Base-by-base conservation (phyloP, 495 filamentous ascomycete genomes). In the Talaromyces ruber region DNA sequence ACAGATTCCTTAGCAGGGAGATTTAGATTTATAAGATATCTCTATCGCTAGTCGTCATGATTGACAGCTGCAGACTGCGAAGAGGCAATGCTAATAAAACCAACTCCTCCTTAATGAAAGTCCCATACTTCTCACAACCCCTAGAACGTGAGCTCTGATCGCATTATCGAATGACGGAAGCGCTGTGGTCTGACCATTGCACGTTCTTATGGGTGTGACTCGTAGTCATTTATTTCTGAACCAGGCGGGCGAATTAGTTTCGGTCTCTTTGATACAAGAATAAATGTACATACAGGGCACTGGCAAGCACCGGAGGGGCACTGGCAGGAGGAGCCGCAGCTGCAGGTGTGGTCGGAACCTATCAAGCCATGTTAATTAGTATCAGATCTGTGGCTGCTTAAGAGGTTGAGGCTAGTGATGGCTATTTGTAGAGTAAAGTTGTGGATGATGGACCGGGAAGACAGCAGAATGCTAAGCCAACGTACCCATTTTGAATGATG, bases 331-430 rank as follows among this genome's bases (percentile, higher is more conserved):
- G 54, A 30, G 54, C 54, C 54, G 9, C 54, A 57, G 54, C 54
- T 57, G 54, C 54, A 57, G 29, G 54, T 57, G 28, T 57, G 54
- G 14, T 57, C 54, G 51, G 51, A 54, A 34, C 54, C 54, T 57
- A 34, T 30, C n/a, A 25, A 34, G 29, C 1, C 26, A 57, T 16
- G 21, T 57, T 25, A n/a, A 25, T 57, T 16, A 28, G 18, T 7
- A 18, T 47, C 43, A 47, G 43, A 21, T 18, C 2, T 4, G n/a
- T 47, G 43, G 43, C 18, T 18, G 43, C 43, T 47, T n/a, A n/a
- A n/a, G n/a, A n/a, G n/a, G n/a, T n/a, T 47, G 43, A 39, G 34
- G 34, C 14, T 14, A 14, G 34, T 9, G 34, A 39, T 1, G 34
- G 34, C 34, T 39, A 12, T 39, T 3, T 16, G 14, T 16, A 16